Evolutionary conservation across 257 asterid species (phyloP), one percentile per base, ranked within the genome.

Genomic region (Solanum clarkiae): DNA sequence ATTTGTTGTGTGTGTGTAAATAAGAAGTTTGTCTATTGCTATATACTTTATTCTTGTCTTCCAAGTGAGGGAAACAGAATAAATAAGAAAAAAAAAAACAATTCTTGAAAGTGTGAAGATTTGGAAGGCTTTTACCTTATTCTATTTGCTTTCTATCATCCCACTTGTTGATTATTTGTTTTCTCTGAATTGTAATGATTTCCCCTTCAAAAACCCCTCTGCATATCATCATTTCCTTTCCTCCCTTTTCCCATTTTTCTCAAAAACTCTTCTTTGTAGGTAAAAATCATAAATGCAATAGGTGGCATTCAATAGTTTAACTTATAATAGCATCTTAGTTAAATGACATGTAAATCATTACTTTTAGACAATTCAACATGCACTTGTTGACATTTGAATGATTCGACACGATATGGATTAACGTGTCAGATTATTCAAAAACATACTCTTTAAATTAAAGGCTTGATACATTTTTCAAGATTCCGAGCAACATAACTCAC

Each of bases 1-100:
- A 32, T 54, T 24, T 66, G 16, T 40, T 44, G 14, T 51, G 1
- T 15, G 3, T 70, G 69, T 81, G 63, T 84, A 84, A 72, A 87
- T 84, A 69, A 59, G 70, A 55, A 57, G 42, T 72, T 87, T 90
- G 91, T 88, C 91, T 87, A 90, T 83, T 82, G 65, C 79, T 15
- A 62, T 69, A 84, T 11, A 15, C 91, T 89, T 90, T 92, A 89
- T 90, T 90, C 94, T 88, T 88, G 92, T 59, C 93, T 87, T 90
- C 86, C 77, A 24, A 36, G 66, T 88, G 81, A 83, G 89, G 93
- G 84, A 91, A 93, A 90, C 87, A 80, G 86, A 85, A 40, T 1
- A 29, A 60, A 59, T 59, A 22, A 24, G 42, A 63, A 62, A 14
- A 3, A 18, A 16, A 65, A 91, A 89, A 92, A 90, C 69, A 89